Conservation (phyloP, 2,329 filamentous ascomycete genomes). For the Colletotrichum eremochloae region DNA sequence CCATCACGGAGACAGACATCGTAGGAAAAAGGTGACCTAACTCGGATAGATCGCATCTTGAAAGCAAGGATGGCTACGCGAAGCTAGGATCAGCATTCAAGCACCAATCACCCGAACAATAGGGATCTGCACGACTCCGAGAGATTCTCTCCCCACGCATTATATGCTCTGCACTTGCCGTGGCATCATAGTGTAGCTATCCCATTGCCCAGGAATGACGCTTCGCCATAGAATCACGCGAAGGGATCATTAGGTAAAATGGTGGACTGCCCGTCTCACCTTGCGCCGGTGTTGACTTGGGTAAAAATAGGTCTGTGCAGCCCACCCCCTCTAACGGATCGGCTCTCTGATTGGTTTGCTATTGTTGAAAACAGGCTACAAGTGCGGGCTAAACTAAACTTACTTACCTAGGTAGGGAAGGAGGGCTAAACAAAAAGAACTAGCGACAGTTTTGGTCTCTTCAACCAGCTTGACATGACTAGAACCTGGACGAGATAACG, state of each 20-base stretch:
- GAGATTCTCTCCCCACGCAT: neutral
- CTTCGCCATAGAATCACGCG: neutral
- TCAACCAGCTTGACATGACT: neutral
- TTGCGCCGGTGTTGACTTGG: neutral
- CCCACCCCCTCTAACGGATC: neutral
- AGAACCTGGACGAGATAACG: neutral
- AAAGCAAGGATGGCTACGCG: neutral
- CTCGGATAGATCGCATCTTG: neutral
- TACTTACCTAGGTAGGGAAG: neutral
- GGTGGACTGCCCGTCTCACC: neutral
- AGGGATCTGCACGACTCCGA: neutral
- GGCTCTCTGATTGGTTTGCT: neutral
- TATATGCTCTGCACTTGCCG: neutral
- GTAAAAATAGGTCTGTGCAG: constrained; percentile 12
- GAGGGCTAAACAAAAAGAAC: constrained; percentile 15
- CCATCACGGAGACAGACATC: neutral
- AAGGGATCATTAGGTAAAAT: neutral
- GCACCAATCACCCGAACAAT: neutral
- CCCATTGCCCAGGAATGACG: constrained; percentile 5
- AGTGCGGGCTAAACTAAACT: constrained; percentile 14
- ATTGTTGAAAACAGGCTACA: constrained; percentile 10
- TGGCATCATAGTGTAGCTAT: neutral
- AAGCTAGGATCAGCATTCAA: too few relatives aligned
- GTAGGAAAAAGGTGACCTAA: neutral
- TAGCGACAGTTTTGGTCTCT: neutral